Evolutionary conservation across 2,329 filamentous ascomycete species (phyloP).

Genomic region (Pseudopyricularia cyperi): DNA sequence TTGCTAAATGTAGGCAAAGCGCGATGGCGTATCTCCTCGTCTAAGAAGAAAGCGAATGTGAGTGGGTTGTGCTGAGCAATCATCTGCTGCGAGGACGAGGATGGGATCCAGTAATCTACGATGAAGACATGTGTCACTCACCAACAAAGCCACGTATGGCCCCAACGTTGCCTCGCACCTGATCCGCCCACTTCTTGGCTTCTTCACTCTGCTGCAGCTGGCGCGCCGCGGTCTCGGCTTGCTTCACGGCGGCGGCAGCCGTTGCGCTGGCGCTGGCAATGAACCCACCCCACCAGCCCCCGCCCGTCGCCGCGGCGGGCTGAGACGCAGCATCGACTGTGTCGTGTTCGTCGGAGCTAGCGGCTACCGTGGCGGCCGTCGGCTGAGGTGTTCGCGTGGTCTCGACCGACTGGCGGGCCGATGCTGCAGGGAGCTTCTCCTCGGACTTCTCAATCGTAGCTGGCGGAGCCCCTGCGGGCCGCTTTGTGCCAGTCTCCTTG

Average conservation of each 20-base stretch:
- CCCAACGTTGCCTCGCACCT: constrained; percentile 64
- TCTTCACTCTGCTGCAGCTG: constrained; percentile 96
- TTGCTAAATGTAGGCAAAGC: constrained; percentile 91
- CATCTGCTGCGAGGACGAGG: background rate
- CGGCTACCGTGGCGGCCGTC: constrained; percentile 56
- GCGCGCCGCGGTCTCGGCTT: constrained; percentile 84
- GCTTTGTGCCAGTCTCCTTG: constrained; percentile 34
- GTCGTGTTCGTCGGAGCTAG: constrained; percentile 48
- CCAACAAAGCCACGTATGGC: constrained; percentile 2
- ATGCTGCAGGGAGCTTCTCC: constrained; percentile 44
- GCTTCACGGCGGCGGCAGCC: constrained; percentile 75
- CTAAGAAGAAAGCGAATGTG: constrained; percentile 30
- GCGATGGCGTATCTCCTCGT: constrained; percentile 73
- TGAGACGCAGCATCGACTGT: constrained; percentile 36
- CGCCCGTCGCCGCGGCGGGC: constrained; percentile 30
- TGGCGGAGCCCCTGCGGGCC: constrained; percentile 18
- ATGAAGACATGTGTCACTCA: background rate
- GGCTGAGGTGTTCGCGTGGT: constrained; percentile 60
- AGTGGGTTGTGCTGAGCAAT: constrained; percentile 6
- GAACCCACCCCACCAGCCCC: constrained; percentile 82
- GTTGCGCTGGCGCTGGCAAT: constrained; percentile 54
- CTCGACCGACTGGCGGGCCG: constrained; percentile 60
- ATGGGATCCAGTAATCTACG: background rate
- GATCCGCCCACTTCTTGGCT: constrained; percentile 89
- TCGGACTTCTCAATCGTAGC: constrained; percentile 29